Base-by-base conservation (phyloP, 2,329 filamentous ascomycete species). In the Aplosporella prunicola region DNA sequence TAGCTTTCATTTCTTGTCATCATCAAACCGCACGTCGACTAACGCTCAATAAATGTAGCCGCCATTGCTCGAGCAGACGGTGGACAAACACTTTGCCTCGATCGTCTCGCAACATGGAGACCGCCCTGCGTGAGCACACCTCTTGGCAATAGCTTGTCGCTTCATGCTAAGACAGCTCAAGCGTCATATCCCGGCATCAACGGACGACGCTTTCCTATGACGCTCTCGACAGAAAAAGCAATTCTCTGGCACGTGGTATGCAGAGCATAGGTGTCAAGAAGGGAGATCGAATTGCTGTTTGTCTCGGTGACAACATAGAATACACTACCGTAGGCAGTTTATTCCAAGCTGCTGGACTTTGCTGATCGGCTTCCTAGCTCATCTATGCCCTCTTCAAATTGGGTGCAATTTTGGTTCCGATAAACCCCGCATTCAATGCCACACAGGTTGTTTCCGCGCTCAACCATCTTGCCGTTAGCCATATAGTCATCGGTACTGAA, bases 351-450 rank as follows among this genome's bases (percentile, higher is more conserved):
- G 15, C 18, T 27, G 25, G 17, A 13, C n/a, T 13, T 23, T 22
- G 30, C 45, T 51, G 32, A 51, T 43, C 50, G 20, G 39, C 42
- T 38, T 8, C 45, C 28, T 24, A 60, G 70, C 57, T 60, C 14
- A 89, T 82, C 5, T 96, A 96, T 61, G 88, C 88, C 1, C 60
- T 91, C 38, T 94, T 89, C 67, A 96, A 96, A 61, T 72, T 96
- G 8, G 91, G 91, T n/a, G 89, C 85, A 16, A 76, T 96, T 34
- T 67, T 96, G 44, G 88, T 93, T n/a, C 91, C 89, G 0, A 64
- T 96, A 16, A 96, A 98, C 57, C 89, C 88, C 14, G 80, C 77
- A 2, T 96, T 96, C 67, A 93, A 86, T 48, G 69, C 76, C 3
- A 59, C 66, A 5, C 91, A 96, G 64, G 77, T 96, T 7, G 68